Base-by-base conservation (phyloP, 805 yeast species). In the Lipomyces spencermartinsiae region DNA sequence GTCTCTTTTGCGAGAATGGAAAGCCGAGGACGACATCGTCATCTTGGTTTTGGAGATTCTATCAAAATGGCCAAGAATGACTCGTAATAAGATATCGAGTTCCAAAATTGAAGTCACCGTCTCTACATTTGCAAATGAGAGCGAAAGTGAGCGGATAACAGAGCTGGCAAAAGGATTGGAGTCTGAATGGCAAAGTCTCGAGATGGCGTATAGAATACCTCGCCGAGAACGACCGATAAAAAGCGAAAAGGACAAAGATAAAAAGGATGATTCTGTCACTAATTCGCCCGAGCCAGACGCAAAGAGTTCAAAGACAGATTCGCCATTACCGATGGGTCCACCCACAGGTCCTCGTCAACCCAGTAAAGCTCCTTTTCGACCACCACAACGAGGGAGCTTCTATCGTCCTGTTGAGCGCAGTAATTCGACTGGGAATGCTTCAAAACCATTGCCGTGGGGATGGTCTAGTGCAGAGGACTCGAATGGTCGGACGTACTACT, bases 201-300 rank as follows among this genome's bases (percentile, higher is more conserved):
- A 90, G 75, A 87, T 91, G 85, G 93, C 93, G n/a, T 91, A 89
- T 75, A 85, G 95, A 58, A 93, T 94, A 62, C 93, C 96, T 0
- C 89, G 93, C 73, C 83, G 83, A 53, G 79, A 76, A 53, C 67
- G 75, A 8, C 71, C 72, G 31, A 69, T 64, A 1, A 69, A 63
- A 46, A 51, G 55, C 12, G 74, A 65, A 58, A 49, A n/a, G 39
- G 68, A 31, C 14, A 19, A 56, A 35, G 56, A 16, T 59, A 70
- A 56, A 22, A 19, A 8, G 9, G 49, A 46, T 8, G 4, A 16
- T 51, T 33, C 35, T 12, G 22, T 9, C 10, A 10, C 31, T 29
- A n/a, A 6, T n/a, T 19, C 51, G 14, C 63, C 63, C 9, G 49
- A 49, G 14, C 33, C 63, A 8, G 59, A 57, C 34, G n/a, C 43